Base-by-base conservation (phyloP, 495 filamentous ascomycete species). In the Xylaria scruposa region DNA sequence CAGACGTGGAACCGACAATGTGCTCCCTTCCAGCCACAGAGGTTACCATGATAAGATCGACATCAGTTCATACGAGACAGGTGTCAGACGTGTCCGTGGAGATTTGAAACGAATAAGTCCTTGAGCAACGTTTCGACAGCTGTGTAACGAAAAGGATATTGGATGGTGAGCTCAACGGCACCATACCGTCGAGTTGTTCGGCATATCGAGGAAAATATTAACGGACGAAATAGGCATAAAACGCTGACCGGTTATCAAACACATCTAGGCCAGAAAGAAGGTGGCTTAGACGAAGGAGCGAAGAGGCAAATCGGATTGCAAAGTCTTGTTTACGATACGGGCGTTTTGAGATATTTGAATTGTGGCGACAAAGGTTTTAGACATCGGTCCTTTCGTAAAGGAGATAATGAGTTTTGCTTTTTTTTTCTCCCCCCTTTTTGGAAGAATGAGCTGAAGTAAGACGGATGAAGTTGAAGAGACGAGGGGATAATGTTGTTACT, bases 1-100 rank as follows among this genome's bases (percentile, higher is more conserved):
- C 78, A 79, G 64, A 81, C 78, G 0, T 83, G 82, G 82, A 80
- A 81, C 71, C 76, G 74, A 54, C 82, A 84, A 51, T 72, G 72
- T 53, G 76, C 76, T 13, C 77, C 77, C 9, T 79, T 79, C 31
- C 77, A 79, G 24, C 75, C 77, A 1, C 76, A 76, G 26, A 71
- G 74, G 58, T 75, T 70, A 42, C 26, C 70, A 26, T 66, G 61
- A 71, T 58, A 31, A 36, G 56, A n/a, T 49, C 13, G 3, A 15
- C 33, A 33, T 40, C 6, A 5, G 40, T 10, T 3, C 21, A 47
- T n/a, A 17, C n/a, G 15, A 10, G 5, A 47, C 31, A 38, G 15
- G 58, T 38, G 33, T 21, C 33, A 60, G 58, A n/a, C 58, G 1
- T 38, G 31, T 60, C 58, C 8, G n/a, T 59, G 58, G 19, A 38